Evolutionary conservation across 192 early-diverging fungal species (phyloP).

Genomic region (Chytriomyces sp.): DNA sequence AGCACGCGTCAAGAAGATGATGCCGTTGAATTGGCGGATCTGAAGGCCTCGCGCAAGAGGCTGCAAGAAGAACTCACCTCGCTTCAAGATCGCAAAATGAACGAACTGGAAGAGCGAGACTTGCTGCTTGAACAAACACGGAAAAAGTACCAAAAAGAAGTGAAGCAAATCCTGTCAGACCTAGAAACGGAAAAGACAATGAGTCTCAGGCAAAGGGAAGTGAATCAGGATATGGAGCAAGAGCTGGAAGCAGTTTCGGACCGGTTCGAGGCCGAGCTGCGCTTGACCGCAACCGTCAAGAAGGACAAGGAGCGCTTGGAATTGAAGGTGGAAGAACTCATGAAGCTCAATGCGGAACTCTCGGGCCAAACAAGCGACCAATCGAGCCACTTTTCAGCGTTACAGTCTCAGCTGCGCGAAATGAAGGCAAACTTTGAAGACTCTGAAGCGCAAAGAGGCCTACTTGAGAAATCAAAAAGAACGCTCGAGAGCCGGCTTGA

Average conservation of each 20-base stretch:
- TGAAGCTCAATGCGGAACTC: constrained; percentile 65
- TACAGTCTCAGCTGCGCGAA: constrained; percentile 64
- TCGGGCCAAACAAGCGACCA: constrained; percentile 65
- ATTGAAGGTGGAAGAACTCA: constrained; percentile 73
- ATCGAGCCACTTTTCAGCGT: constrained; percentile 61
- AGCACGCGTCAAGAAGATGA: constrained; percentile 81
- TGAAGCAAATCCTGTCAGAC: constrained; percentile 78
- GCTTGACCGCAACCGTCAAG: constrained; percentile 68
- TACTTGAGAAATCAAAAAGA: constrained; percentile 72
- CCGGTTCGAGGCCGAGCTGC: constrained; percentile 73
- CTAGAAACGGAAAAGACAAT: constrained; percentile 72
- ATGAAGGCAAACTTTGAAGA: constrained; percentile 67
- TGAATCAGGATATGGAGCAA: constrained; percentile 69
- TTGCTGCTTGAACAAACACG: constrained; percentile 71
- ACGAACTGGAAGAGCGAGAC: constrained; percentile 79
- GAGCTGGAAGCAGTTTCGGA: constrained; percentile 66
- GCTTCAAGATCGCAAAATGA: constrained; percentile 71
- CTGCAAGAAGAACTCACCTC: constrained; percentile 78
- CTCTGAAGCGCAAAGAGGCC: constrained; percentile 66
- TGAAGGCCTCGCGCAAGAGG: constrained; percentile 70
- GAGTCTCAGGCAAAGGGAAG: constrained; percentile 69
- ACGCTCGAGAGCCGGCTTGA: constrained; percentile 77
- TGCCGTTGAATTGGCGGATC: constrained; percentile 70
- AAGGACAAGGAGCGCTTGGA: constrained; percentile 83
- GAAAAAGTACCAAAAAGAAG: constrained; percentile 85